These are phyloP conservation scores for Cicer bijugum DNA, from an alignment of 306 rosid species.

Conservation along the genomic window DNA sequence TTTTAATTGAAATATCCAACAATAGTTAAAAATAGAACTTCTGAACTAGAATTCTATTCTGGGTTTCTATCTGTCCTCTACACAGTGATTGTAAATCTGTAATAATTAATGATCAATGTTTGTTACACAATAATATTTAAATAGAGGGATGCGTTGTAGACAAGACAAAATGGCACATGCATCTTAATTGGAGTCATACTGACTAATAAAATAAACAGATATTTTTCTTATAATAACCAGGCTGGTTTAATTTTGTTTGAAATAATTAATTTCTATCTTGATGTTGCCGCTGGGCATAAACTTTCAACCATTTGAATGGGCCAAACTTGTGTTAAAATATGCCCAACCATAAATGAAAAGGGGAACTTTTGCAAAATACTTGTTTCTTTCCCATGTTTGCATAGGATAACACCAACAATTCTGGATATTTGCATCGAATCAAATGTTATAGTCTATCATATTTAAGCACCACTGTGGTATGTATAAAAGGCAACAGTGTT, in stretches of 20 bases:
- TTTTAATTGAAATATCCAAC: background rate
- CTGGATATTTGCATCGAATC: conserved; percentile 3
- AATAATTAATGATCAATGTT: conserved; percentile 4
- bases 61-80: background rate
- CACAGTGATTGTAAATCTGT: conserved; percentile 31
- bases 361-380: background rate
- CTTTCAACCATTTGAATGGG: conserved; percentile 13
- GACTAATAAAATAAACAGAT: conserved; percentile 3
- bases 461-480: conserved; percentile 9
- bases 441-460: background rate
- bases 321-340: conserved; percentile 16
- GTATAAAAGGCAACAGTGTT: background rate
- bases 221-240: conserved; percentile 25
- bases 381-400: background rate
- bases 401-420: background rate
- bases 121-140: background rate
- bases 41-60: background rate
- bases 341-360: background rate
- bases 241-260: conserved; percentile 14
- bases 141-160: conserved; percentile 4
- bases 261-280: conserved; percentile 33
- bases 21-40: background rate
- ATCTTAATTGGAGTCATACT: conserved; percentile 8
- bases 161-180: background rate
- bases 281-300: conserved; percentile 23